phyloP scores from a whole-genome alignment of 768 basidiomycete genomes.

The Lenzites betulinus region DNA sequence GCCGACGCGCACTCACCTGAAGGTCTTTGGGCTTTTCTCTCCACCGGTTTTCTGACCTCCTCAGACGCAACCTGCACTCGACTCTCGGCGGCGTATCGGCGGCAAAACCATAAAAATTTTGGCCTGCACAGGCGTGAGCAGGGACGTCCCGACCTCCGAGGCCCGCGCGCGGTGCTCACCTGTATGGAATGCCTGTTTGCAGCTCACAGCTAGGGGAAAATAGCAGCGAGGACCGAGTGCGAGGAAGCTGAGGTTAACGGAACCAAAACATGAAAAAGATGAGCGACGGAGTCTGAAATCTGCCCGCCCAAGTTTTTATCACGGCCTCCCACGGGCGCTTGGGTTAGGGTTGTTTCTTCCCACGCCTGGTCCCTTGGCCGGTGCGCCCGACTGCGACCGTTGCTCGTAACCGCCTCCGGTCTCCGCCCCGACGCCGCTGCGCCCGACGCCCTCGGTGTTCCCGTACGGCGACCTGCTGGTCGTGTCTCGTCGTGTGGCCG shows the following conservation, averaged over 20 bases:
- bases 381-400: slow-evolving; percentile 11
- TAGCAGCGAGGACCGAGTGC: slow-evolving; percentile 22
- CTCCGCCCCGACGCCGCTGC: background rate
- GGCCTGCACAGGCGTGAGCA: slow-evolving; percentile 6
- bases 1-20: slow-evolving; percentile 22
- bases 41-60: slow-evolving; percentile 22
- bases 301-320: slow-evolving; percentile 9
- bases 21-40: slow-evolving; percentile 19
- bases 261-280: slow-evolving; percentile 24
- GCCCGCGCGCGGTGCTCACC: background rate
- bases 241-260: slow-evolving; percentile 20
- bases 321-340: slow-evolving; percentile 10
- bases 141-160: background rate
- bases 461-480: background rate
- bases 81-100: slow-evolving; percentile 29
- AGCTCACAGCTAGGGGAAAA: slow-evolving; percentile 19
- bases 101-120: slow-evolving; percentile 32
- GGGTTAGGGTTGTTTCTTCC: slow-evolving; percentile 20
- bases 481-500: background rate
- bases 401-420: slow-evolving; percentile 6
- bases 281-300: slow-evolving; percentile 17
- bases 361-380: slow-evolving; percentile 15
- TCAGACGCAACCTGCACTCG: slow-evolving; percentile 27
- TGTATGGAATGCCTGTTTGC: slow-evolving; percentile 16
- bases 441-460: background rate